Evolutionary conservation across 1,284 basidiomycete species (phyloP).

Genomic region (Puccinia novopanici): DNA sequence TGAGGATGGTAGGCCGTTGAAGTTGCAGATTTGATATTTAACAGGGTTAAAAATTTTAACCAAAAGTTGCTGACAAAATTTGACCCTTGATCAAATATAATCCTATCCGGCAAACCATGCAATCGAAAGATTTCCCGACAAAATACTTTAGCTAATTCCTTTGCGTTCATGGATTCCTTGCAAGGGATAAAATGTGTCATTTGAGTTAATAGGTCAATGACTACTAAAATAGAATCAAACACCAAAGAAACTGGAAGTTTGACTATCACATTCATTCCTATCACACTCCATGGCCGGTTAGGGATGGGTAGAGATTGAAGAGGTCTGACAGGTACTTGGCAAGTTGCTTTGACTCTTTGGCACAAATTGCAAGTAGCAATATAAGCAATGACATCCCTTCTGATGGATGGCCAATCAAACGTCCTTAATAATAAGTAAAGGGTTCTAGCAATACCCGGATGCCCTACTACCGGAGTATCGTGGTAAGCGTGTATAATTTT

Average conservation of each 20-base stretch:
- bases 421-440: not conserved
- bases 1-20: constrained; percentile 26
- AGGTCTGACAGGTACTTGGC: constrained; percentile 54
- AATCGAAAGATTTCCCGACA: too few relatives aligned
- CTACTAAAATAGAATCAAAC: constrained; percentile 61
- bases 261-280: constrained; percentile 64
- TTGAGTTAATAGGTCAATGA: constrained; percentile 62
- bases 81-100: constrained; percentile 15
- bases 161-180: too few relatives aligned
- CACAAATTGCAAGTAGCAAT: constrained; percentile 13
- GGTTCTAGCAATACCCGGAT: constrained; percentile 9
- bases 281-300: constrained; percentile 59
- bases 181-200: too few relatives aligned
- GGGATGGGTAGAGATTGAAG: constrained; percentile 60
- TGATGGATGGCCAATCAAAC: not conserved
- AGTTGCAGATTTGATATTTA: not conserved
- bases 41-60: not conserved
- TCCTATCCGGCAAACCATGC: too few relatives aligned
- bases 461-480: not conserved
- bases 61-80: constrained; percentile 6
- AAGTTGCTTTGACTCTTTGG: not conserved
- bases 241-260: constrained; percentile 60
- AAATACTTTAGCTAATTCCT: constrained; percentile 9
- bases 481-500: not conserved
- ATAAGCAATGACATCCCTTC: not conserved